Conservation (phyloP, 1,139 yeast species). For the Petasospora rhodanensis region DNA sequence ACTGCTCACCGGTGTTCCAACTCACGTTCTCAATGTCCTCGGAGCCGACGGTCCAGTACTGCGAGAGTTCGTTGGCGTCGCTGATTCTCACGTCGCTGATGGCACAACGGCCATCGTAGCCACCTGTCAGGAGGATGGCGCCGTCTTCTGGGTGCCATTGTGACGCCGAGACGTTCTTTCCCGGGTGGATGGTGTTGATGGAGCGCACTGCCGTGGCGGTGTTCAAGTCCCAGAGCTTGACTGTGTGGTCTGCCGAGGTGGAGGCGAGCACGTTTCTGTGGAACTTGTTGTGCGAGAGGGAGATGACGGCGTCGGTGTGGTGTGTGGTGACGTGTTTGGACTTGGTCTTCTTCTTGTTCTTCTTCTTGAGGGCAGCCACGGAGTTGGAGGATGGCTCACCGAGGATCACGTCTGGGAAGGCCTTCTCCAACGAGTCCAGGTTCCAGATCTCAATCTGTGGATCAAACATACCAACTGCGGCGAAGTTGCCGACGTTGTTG, state of each 20-base stretch:
- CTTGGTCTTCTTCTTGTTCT: constrained; percentile 46
- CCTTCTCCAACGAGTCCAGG: constrained; percentile 85
- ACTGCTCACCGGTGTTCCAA: constrained; percentile 66
- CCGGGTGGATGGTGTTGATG: constrained; percentile 39
- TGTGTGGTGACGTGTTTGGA: constrained; percentile 62
- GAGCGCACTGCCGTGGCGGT: constrained; percentile 73
- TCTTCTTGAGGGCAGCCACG: constrained; percentile 33
- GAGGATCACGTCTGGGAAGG: constrained; percentile 88
- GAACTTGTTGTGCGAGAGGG: constrained; percentile 74
- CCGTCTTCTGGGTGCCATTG: constrained; percentile 79
- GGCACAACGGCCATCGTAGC: constrained; percentile 81
- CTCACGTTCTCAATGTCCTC: constrained; percentile 83
- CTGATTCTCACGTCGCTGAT: constrained; percentile 80
- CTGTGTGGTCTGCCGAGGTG: constrained; percentile 92
- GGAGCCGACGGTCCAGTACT: constrained; percentile 59
- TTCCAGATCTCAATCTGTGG: constrained; percentile 98
- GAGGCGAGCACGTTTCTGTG: constrained; percentile 88
- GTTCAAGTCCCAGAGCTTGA: constrained; percentile 91
- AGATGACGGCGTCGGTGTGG: constrained; percentile 91
- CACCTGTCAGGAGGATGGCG: constrained; percentile 84
- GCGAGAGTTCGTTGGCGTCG: constrained; percentile 55
- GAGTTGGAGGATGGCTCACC: constrained; percentile 68
- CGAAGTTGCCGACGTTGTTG: constrained; percentile 71
- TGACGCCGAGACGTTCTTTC: constrained; percentile 78
- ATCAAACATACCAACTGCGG: constrained; percentile 95